phyloP scores from a whole-genome alignment of 768 basidiomycete genomes.

The Trametes sanguinea region DNA sequence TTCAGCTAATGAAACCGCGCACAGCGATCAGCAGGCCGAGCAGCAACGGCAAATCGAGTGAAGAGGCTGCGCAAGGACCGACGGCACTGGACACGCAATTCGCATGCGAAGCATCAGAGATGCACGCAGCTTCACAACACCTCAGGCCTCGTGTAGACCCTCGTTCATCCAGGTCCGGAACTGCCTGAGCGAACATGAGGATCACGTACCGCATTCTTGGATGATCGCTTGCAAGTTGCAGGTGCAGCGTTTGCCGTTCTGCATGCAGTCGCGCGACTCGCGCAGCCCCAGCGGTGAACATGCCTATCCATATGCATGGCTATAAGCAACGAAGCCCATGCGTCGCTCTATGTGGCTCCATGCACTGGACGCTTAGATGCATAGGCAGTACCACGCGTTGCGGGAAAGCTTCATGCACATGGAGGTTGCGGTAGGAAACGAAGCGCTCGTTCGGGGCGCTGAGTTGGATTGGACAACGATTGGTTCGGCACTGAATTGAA shows the following conservation, averaged over 20 bases:
- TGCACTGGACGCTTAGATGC: no score
- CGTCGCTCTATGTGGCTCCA: no score
- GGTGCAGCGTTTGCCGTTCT: no score
- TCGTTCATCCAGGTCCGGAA: neutral
- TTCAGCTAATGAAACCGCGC: constrained; percentile 2
- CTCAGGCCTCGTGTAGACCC: constrained; percentile 12
- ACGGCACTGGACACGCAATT: neutral
- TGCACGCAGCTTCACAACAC: neutral
- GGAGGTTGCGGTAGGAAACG: no score
- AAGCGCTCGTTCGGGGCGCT: no score
- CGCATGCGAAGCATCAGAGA: neutral
- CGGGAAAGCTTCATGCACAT: no score
- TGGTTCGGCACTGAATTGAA: neutral
- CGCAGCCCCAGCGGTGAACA: no score
- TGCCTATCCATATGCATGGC: no score
- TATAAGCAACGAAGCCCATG: no score
- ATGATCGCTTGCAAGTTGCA: neutral
- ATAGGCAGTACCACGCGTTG: no score
- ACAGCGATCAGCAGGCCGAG: constrained; percentile 1
- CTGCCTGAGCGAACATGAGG: constrained; percentile 2
- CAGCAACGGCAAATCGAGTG: constrained; percentile 3
- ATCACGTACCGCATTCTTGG: constrained; percentile 4
- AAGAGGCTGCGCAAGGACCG: constrained; percentile 4
- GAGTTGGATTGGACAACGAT: neutral
- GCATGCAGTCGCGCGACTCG: no score